These are phyloP conservation scores for Cantharellus cinnabarinus DNA, from an alignment of 768 basidiomycete genomes.

Conservation along the genomic window DNA sequence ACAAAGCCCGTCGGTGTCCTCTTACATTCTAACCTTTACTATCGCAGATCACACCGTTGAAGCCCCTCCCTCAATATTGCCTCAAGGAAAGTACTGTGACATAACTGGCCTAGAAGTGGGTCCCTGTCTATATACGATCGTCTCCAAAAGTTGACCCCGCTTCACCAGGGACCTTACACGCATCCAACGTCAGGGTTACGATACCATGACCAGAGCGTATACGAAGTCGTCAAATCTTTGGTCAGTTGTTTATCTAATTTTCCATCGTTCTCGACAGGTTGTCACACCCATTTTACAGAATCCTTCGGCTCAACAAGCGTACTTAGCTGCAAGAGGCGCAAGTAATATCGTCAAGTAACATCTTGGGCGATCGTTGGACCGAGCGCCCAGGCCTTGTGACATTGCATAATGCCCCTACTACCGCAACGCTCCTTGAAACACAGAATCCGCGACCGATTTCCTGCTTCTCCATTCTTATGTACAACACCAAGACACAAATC, in stretches of 20 bases:
- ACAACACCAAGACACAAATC: too few relatives aligned
- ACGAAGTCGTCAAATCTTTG: constrained; percentile 1
- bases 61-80: constrained; percentile 63
- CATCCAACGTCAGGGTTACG: constrained; percentile 63
- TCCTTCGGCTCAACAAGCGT: background rate
- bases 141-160: too few relatives aligned
- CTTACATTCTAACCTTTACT: background rate
- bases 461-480: too few relatives aligned
- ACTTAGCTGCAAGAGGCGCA: background rate
- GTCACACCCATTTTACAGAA: background rate
- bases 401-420: too few relatives aligned
- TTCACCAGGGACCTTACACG: constrained; percentile 51
- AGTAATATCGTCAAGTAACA: background rate
- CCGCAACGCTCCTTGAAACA: too few relatives aligned
- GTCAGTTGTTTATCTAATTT: background rate
- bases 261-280: background rate
- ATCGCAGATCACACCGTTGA: constrained; percentile 55
- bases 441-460: too few relatives aligned
- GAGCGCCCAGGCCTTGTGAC: background rate
- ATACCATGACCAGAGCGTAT: constrained; percentile 75
- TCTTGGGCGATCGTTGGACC: background rate
- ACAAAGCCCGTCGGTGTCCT: background rate
- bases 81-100: constrained; percentile 62
- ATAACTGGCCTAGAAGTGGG: constrained; percentile 66
- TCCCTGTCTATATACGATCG: background rate